A percentile compares a stretch with the other conserved stretches of the same genome.
Evolutionary conservation across 2,329 filamentous ascomycete genomes (phyloP).

Genomic region (Cladophialophora yegresii): DNA sequence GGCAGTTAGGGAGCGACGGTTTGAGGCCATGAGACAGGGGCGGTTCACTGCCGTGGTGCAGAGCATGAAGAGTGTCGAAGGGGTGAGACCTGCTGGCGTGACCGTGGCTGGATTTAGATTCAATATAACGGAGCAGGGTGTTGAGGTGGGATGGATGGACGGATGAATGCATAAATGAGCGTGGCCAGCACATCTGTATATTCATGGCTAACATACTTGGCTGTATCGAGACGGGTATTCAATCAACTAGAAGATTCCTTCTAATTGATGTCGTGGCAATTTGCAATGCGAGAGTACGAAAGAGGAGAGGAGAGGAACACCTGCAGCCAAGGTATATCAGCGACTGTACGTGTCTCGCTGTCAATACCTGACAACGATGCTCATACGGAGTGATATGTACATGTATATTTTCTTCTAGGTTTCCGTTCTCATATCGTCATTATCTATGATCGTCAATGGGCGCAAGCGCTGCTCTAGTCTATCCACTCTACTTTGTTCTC

Average conservation of each 20-base stretch:
- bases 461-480: neutral
- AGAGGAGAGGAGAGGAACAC: neutral
- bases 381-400: neutral
- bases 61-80: neutral
- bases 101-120: slow-evolving; percentile 10
- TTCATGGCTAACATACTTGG: neutral
- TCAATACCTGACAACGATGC: neutral
- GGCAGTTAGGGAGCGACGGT: slow-evolving; percentile 42
- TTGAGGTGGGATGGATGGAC: slow-evolving; percentile 11
- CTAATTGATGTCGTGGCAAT: neutral
- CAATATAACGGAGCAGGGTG: slow-evolving; percentile 14
- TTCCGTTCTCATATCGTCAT: slow-evolving; percentile 4
- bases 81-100: neutral
- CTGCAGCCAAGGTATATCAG: neutral
- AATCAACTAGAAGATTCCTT: neutral
- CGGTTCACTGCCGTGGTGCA: slow-evolving; percentile 17
- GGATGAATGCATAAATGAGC: slow-evolving; percentile 10
- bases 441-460: neutral
- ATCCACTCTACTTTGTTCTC: neutral
- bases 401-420: neutral
- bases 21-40: slow-evolving; percentile 39
- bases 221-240: neutral
- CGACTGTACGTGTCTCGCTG: too few species aligned
- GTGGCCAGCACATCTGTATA: neutral
- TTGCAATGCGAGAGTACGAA: neutral